Percentiles rank a stretch among this genome's conserved stretches.
phyloP scores from a whole-genome alignment of 1,284 basidiomycete species.

The Erythrobasidium hasegawianum region DNA sequence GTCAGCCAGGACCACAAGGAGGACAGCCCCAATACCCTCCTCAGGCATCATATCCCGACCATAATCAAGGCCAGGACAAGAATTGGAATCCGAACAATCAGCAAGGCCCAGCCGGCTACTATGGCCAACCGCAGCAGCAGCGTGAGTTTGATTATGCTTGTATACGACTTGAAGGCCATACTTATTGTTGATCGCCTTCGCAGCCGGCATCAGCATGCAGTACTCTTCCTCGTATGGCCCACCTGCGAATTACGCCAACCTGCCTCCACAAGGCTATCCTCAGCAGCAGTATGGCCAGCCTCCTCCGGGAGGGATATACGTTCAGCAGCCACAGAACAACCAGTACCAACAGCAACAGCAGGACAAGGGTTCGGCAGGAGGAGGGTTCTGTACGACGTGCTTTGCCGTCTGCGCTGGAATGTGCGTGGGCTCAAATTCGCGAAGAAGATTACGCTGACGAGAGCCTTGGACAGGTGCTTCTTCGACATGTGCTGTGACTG shows the following conservation, averaged over 20 bases:
- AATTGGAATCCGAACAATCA: too few species aligned
- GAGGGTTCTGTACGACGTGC: slow-evolving; percentile 1
- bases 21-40: too few species aligned
- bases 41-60: too few species aligned
- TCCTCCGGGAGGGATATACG: background rate
- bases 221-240: slow-evolving; percentile 11
- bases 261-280: background rate
- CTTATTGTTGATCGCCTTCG: too few species aligned
- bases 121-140: too few species aligned
- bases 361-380: too few species aligned
- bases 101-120: too few species aligned
- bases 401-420: slow-evolving; percentile 1
- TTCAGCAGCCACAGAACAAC: background rate
- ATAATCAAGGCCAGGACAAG: too few species aligned
- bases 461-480: background rate
- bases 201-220: slow-evolving; percentile 2
- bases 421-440: background rate
- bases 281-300: background rate
- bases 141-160: too few species aligned
- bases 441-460: background rate
- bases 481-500: slow-evolving; percentile 5
- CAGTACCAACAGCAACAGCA: slow-evolving; percentile 7
- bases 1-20: too few species aligned
- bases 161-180: background rate
- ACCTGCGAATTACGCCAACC: background rate